Evolutionary conservation across 257 asterid species (phyloP).

Genomic region (Pogostemon cablin): DNA sequence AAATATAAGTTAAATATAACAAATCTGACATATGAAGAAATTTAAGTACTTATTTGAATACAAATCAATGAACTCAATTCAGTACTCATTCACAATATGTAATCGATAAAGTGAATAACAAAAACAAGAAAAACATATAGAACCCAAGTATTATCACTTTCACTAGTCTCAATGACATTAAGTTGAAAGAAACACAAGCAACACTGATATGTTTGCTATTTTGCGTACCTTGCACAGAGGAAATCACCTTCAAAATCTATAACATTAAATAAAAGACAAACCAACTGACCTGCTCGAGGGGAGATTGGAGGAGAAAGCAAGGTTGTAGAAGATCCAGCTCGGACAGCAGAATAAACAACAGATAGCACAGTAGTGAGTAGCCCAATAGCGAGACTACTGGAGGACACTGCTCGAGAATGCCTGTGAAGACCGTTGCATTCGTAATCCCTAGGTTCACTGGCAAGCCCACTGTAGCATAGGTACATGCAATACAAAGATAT

Average conservation of each 20-base stretch:
- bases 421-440: constrained; percentile 89
- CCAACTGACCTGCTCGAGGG: constrained; percentile 68
- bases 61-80: neutral
- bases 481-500: constrained; percentile 89
- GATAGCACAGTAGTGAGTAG: constrained; percentile 75
- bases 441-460: constrained; percentile 91
- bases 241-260: constrained; percentile 6
- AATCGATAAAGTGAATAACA: neutral
- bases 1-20: too few species aligned
- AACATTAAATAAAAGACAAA: neutral
- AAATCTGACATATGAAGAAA: too few species aligned
- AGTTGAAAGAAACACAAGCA: neutral
- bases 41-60: neutral
- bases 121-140: neutral
- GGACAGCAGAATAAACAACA: constrained; percentile 89
- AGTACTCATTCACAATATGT: too few species aligned
- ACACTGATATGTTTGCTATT: neutral
- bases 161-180: neutral
- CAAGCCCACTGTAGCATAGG: constrained; percentile 91
- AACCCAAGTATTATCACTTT: neutral
- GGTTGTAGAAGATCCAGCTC: constrained; percentile 86
- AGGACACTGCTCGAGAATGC: constrained; percentile 81
- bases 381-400: constrained; percentile 74
- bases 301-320: constrained; percentile 89
- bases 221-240: neutral